Evolutionary conservation across 2,329 filamentous ascomycete genomes (phyloP), one percentile per base, ranked within the genome.

Genomic region (Aspergillus nomiae): DNA sequence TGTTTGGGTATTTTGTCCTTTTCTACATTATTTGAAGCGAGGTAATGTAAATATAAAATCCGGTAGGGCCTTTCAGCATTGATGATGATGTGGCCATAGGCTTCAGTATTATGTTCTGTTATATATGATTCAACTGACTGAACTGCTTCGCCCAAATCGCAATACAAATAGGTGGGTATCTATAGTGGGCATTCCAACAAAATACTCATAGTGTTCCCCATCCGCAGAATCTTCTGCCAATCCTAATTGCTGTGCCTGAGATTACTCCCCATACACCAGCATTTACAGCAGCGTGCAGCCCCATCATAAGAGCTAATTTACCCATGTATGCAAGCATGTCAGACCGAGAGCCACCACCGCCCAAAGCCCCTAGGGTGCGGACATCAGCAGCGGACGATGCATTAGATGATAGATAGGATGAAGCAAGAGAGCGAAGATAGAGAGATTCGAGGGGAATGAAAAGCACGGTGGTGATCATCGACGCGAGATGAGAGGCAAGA

Each of bases 391-490:
- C 30, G 48, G 67, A 53, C n/a, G 74, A 69, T 53, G 67, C 67
- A 14, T 69, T 68, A 19, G 72, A 70, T 10, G 74, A 70, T 14
- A 81, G 65, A 62, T 76, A 81, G 8, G 76, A 75, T 24, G 68
- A 63, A 10, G 78, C 76, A 24, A 81, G 69, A 30, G 77, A 78
- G 8, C 78, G 77, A 28, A 80, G 72, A 58, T 76, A 79, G 12
- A 80, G 66, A 8, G 76, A 75, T 66, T 81, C 78, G 28, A 81
- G 67, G 0, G 79, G 79, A 9, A 78, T 73, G 51, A 80, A 76
- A 10, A 80, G 64, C n/a, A 76, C 67, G 14, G 68, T 73, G 10
- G 75, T 78, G 43, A 78, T 67, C 41, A 80, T 65, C 7, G 74
- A 72, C 9, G 79, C 74, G 28, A 81, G 68, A 55, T 81, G 78